A percentile compares a stretch with the other conserved stretches of the same genome.
Conservation (phyloP, 257 asterid genomes). For the Euphrasia confusa region DNA sequence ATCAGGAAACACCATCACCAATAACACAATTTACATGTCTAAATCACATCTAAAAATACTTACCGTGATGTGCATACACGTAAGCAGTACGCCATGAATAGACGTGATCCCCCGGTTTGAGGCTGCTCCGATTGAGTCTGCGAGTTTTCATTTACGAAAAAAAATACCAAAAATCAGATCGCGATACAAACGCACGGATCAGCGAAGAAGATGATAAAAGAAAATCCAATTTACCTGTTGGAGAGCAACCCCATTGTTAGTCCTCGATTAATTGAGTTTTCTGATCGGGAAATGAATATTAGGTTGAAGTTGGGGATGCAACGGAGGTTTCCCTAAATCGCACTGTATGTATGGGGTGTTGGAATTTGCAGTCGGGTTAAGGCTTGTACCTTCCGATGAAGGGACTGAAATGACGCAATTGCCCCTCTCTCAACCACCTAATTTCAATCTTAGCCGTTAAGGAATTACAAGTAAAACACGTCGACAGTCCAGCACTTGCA, state of each 20-base stretch:
- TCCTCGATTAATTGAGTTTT: background rate
- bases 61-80: conserved; percentile 90
- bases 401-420: background rate
- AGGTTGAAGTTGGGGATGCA: background rate
- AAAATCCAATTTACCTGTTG: conserved; percentile 32
- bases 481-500: background rate
- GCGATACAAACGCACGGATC: background rate
- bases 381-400: no score
- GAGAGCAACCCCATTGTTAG: conserved; percentile 49
- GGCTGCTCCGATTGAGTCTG: conserved; percentile 62
- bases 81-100: conserved; percentile 93
- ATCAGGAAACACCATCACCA: background rate
- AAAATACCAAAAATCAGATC: conserved; percentile 11
- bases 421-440: background rate
- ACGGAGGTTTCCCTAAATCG: no score
- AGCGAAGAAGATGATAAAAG: background rate
- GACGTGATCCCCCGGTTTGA: conserved; percentile 90
- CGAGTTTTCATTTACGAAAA: conserved; percentile 16
- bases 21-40: background rate
- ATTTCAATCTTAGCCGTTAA: background rate
- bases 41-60: conserved; percentile 14
- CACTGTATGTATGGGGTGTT: no score
- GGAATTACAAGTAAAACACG: background rate
- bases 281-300: background rate
- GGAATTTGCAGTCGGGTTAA: background rate